Evolutionary conservation across 345 rosid species (phyloP).

Genomic region (Eucalyptus erythrocorys): DNA sequence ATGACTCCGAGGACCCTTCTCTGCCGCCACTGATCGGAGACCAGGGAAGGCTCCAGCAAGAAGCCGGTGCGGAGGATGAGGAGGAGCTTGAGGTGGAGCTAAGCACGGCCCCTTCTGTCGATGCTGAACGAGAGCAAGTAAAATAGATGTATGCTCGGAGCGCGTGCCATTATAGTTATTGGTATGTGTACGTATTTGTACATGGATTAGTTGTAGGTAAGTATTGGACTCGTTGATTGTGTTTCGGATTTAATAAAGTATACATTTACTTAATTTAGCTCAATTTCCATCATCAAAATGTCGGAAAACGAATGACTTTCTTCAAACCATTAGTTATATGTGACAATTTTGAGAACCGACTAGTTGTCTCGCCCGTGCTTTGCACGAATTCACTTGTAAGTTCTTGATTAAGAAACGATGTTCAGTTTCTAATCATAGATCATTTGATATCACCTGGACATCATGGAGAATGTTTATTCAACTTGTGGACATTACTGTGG

Average conservation of each 20-base stretch:
- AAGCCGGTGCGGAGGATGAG: neutral
- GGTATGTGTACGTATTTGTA: neutral
- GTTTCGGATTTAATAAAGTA: neutral
- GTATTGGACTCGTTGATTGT: neutral
- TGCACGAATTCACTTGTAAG: neutral
- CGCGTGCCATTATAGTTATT: neutral
- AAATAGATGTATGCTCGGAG: neutral
- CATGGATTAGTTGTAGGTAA: neutral
- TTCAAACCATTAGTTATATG: neutral
- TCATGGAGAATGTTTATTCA: neutral
- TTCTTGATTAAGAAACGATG: neutral
- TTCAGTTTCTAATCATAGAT: neutral
- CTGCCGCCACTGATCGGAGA: neutral
- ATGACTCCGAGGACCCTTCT: constrained; percentile 6
- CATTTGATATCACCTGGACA: neutral
- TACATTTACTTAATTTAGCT: neutral
- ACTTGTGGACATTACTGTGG: neutral
- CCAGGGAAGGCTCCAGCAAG: neutral
- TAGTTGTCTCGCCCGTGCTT: neutral
- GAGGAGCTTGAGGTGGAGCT: neutral
- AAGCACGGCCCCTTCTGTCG: neutral
- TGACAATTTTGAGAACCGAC: neutral
- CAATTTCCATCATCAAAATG: neutral
- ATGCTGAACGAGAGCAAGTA: neutral
- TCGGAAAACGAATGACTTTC: neutral